Evolutionary conservation across 768 basidiomycete species (phyloP).

Genomic region (Exidia glandulosa): DNA sequence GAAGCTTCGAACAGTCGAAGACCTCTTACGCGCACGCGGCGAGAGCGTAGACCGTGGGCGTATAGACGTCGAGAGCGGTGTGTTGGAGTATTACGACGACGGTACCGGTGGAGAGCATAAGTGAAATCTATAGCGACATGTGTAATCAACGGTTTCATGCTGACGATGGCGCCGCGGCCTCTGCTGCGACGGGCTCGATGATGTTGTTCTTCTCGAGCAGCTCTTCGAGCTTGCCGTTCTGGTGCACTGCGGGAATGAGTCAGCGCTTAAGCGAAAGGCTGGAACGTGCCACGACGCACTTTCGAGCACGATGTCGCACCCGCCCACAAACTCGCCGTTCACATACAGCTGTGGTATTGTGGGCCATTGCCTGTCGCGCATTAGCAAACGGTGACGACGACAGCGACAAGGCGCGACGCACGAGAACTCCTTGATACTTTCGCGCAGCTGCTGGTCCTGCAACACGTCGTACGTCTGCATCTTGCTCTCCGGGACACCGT

Average conservation of each 20-base stretch:
- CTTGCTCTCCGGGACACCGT: conserved; percentile 71
- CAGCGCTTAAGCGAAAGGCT: background rate
- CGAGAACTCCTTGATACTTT: conserved; percentile 93
- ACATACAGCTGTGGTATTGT: conserved; percentile 95
- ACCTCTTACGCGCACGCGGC: conserved; percentile 65
- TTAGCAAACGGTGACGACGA: background rate
- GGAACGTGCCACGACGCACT: conserved; percentile 43
- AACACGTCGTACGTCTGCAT: conserved; percentile 86
- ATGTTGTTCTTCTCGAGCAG: conserved; percentile 63
- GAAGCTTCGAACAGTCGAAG: conserved; percentile 69
- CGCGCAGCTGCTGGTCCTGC: conserved; percentile 72
- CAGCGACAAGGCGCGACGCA: conserved; percentile 32
- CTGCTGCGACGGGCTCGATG: conserved; percentile 38
- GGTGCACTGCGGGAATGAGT: conserved; percentile 61
- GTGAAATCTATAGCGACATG: background rate
- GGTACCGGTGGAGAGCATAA: background rate
- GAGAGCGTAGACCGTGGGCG: conserved; percentile 54
- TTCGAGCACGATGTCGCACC: conserved; percentile 86
- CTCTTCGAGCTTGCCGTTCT: conserved; percentile 84
- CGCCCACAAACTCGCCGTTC: conserved; percentile 91
- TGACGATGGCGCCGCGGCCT: too few relatives aligned
- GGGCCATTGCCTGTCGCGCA: conserved; percentile 74
- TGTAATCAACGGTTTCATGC: background rate
- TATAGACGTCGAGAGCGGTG: conserved; percentile 34
- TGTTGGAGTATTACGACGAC: conserved; percentile 36